Evolutionary conservation across 257 asterid genomes (phyloP), one percentile per base, ranked within the genome.

Genomic region (Lavandula angustifolia): DNA sequence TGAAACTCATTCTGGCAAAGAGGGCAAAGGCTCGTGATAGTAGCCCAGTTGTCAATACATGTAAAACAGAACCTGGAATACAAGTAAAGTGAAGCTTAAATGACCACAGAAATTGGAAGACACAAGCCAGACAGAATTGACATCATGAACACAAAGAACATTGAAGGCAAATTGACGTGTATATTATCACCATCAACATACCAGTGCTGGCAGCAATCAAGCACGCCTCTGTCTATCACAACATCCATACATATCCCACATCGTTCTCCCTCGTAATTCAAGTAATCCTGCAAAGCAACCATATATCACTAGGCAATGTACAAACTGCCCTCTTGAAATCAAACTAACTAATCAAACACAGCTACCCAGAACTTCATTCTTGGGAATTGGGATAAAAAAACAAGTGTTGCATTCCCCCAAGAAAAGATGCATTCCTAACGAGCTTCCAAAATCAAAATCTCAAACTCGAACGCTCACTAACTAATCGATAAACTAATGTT

Each of bases 131-230:
- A 49, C 40, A 37, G 14, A 18, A 71, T 34, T 35, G 32, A 12
- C 47, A 60, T 13, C 51, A 7, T 37, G 54, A 47, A 38, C 2
- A 42, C 31, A 56, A 5, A 49, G 14, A 44, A 38, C 42, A 54
- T 5, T 4, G 4, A 22, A 51, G 31, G 49, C 38, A 27, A 51
- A 50, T 48, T n/a, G 10, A 55, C 70, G 10, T 29, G 42, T 11
- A 42, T 17, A 3, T 18, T 56, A 67, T 64, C 55, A 80, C 37
- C 66, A 68, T 14, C 18, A 47, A 58, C 78, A 61, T 82, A 92
- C 99, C 99, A 92, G 60, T 92, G 99, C 61, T 89, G 94, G 78
- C 99, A 92, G 86, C 99, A 92, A 84, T 92, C 99, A 54, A 92
- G 87, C 60, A 92, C 95, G 9, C 99, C 99, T 80, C 97, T 78